These are phyloP conservation scores for Apophysomyces elegans DNA, from an alignment of 371 early-diverging fungal genomes.

Conservation along the genomic window DNA sequence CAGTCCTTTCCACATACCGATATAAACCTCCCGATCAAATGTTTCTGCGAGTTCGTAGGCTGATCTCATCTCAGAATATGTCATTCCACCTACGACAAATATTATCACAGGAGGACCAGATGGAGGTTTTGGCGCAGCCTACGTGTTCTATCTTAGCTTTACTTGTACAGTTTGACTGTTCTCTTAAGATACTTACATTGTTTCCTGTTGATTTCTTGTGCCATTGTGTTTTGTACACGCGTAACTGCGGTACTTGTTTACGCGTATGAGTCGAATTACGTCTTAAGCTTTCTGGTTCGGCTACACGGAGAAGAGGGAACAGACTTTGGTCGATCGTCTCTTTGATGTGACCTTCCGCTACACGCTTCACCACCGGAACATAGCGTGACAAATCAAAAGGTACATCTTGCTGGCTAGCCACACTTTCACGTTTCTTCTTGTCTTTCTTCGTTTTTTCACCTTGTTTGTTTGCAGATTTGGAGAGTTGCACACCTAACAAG, in stretches of 20 bases:
- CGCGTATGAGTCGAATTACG: conserved; percentile 32
- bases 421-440: conserved; percentile 41
- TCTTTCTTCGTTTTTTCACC: conserved; percentile 50
- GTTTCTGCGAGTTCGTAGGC: conserved; percentile 81
- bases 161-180: background rate
- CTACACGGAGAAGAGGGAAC: conserved; percentile 64
- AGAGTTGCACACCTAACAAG: conserved; percentile 66
- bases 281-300: conserved; percentile 40
- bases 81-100: conserved; percentile 92
- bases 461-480: conserved; percentile 45
- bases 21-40: conserved; percentile 77
- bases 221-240: conserved; percentile 62
- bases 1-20: conserved; percentile 57
- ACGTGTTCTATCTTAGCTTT: conserved; percentile 8
- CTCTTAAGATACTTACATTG: conserved; percentile 19
- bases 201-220: conserved; percentile 53
- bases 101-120: conserved; percentile 63
- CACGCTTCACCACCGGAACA: conserved; percentile 67
- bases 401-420: conserved; percentile 49
- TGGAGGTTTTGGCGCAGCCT: conserved; percentile 53
- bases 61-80: conserved; percentile 89
- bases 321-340: conserved; percentile 60
- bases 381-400: conserved; percentile 75
- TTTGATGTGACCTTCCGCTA: conserved; percentile 62
- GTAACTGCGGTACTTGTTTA: conserved; percentile 42